Conservation (phyloP, 148 eudicot species). For the Silene latifolia region DNA sequence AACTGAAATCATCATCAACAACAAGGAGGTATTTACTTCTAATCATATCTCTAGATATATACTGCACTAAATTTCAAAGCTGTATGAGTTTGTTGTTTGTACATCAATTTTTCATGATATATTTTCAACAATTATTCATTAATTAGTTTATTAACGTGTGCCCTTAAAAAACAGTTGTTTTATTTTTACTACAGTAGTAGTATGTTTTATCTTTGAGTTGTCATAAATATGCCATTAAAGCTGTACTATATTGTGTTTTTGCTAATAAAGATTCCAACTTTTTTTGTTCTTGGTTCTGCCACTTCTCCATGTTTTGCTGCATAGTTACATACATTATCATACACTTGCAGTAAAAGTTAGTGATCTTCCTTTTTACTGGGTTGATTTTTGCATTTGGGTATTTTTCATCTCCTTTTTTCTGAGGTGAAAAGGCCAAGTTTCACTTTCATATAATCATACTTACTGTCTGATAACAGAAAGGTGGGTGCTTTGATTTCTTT, state of each 20-base stretch:
- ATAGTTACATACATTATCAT: conserved; percentile 3
- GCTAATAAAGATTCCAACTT: conserved; percentile 16
- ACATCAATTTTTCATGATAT: too few species aligned
- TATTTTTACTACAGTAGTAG: neutral
- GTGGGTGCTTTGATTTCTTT: conserved; percentile 16
- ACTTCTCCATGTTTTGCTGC: conserved; percentile 22
- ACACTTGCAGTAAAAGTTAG: neutral
- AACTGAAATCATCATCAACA: neutral
- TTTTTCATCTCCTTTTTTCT: conserved; percentile 9
- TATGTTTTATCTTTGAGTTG: neutral
- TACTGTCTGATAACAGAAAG: conserved; percentile 9
- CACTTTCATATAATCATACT: conserved; percentile 2
- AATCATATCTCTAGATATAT: neutral
- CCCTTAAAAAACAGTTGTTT: too few species aligned
- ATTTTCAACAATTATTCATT: too few species aligned
- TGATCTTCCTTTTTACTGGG: conserved; percentile 19
- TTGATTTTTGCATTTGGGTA: conserved; percentile 1
- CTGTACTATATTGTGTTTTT: neutral
- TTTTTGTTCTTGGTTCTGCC: conserved; percentile 18
- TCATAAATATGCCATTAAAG: neutral
- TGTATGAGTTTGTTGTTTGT: too few species aligned
- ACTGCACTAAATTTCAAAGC: too few species aligned
- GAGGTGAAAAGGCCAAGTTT: conserved; percentile 7
- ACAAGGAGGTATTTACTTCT: conserved; percentile 8
- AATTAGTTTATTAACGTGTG: too few species aligned